Percentiles rank a stretch among this genome's conserved stretches.
phyloP scores from a whole-genome alignment of 2,329 filamentous ascomycete genomes.

The Lizonia empirigonia region DNA sequence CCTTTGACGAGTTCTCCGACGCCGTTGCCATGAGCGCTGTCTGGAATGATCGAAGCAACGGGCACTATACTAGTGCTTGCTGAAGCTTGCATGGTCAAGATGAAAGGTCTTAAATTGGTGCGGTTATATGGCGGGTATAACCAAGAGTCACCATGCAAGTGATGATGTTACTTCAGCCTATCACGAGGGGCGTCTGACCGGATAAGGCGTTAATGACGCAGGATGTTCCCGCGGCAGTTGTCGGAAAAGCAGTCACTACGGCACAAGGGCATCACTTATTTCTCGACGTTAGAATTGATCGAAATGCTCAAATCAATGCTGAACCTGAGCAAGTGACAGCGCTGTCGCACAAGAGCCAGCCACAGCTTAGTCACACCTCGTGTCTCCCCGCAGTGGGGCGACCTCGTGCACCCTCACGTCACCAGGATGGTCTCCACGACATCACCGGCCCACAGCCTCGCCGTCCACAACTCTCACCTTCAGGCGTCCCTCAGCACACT shows the following conservation, averaged over 20 bases:
- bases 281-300: too few species aligned
- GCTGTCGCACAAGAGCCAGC: neutral
- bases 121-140: constrained; percentile 17
- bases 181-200: neutral
- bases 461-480: neutral
- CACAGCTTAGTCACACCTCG: neutral
- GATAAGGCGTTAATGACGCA: constrained; percentile 7
- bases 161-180: constrained; percentile 1
- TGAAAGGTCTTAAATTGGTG: neutral
- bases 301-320: neutral
- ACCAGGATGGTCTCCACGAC: neutral
- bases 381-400: constrained; percentile 10
- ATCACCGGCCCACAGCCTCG: neutral
- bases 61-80: neutral
- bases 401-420: neutral
- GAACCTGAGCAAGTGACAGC: neutral
- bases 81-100: neutral
- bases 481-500: neutral
- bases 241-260: constrained; percentile 6
- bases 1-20: constrained; percentile 1
- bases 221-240: constrained; percentile 3
- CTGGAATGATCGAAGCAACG: neutral
- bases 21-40: neutral
- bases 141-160: neutral
- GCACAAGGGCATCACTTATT: too few species aligned